These are phyloP conservation scores for Colletotrichum liriopes DNA, from an alignment of 2,329 filamentous ascomycete genomes.

Conservation along the genomic window DNA sequence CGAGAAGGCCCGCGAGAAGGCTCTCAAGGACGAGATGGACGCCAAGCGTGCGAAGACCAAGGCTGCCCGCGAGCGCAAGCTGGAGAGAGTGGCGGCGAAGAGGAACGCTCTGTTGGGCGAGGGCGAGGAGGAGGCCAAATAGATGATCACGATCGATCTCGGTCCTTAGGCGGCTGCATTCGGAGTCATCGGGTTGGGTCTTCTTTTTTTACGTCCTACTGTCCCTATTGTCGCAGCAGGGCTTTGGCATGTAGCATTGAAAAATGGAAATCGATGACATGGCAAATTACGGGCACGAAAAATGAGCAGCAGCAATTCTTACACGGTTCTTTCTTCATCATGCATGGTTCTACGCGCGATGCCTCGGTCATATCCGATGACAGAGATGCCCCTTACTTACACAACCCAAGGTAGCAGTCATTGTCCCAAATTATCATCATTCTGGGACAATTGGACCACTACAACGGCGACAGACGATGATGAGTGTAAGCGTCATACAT, in stretches of 20 bases:
- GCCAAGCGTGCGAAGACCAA: slow-evolving; percentile 99
- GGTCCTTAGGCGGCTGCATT: slow-evolving; percentile 69
- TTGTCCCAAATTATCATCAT: no score
- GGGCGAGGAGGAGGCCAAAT: slow-evolving; percentile 70
- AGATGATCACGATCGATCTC: slow-evolving; percentile 62
- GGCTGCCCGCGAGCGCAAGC: slow-evolving; percentile 98
- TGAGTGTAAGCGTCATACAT: neutral
- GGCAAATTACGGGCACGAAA: slow-evolving; percentile 45
- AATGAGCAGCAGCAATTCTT: slow-evolving; percentile 42
- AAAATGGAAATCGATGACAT: slow-evolving; percentile 62
- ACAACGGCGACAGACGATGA: neutral
- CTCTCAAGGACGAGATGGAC: slow-evolving; percentile 99
- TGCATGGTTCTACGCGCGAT: neutral
- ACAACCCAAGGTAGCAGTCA: neutral
- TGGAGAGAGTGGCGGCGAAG: slow-evolving; percentile 93
- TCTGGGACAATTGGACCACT: neutral
- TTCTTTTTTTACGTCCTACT: slow-evolving; percentile 62
- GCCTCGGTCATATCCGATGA: neutral
- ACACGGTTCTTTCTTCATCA: slow-evolving; percentile 30
- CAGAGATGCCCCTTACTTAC: neutral
- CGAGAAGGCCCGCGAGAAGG: slow-evolving; percentile 96
- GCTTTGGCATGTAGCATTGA: slow-evolving; percentile 73
- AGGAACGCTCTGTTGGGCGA: slow-evolving; percentile 87
- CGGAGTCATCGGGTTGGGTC: slow-evolving; percentile 73
- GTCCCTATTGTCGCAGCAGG: slow-evolving; percentile 66